Evolutionary conservation across 2,329 filamentous ascomycete genomes (phyloP).

Genomic region (Epichloe amarillans): DNA sequence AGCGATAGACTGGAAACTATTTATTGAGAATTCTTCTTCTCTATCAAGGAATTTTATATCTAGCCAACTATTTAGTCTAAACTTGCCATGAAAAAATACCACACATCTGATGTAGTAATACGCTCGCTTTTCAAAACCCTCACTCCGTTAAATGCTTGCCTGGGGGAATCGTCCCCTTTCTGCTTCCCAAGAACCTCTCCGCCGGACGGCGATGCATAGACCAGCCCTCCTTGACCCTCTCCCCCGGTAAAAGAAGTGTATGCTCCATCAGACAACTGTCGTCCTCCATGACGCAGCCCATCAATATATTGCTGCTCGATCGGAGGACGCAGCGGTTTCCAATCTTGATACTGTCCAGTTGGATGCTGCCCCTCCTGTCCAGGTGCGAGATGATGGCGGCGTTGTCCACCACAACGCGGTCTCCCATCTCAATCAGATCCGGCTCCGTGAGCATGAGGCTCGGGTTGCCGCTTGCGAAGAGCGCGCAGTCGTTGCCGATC

Average conservation of each 20-base stretch:
- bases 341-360: constrained; percentile 36
- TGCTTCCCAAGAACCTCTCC: constrained; percentile 10
- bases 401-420: constrained; percentile 40
- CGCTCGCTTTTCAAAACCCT: background rate
- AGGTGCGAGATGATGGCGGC: constrained; percentile 42
- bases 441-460: constrained; percentile 43
- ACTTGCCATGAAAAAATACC: too few species aligned
- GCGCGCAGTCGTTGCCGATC: constrained; percentile 40
- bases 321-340: constrained; percentile 40
- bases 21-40: too few species aligned
- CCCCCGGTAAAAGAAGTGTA: constrained; percentile 42
- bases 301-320: constrained; percentile 36
- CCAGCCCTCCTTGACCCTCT: constrained; percentile 33
- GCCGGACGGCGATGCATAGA: constrained; percentile 42
- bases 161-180: background rate
- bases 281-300: constrained; percentile 35
- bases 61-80: background rate
- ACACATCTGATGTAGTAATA: too few species aligned
- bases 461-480: constrained; percentile 39
- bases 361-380: constrained; percentile 42
- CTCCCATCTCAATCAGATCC: constrained; percentile 38
- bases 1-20: too few species aligned
- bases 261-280: constrained; percentile 39
- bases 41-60: too few species aligned
- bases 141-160: background rate